Conservation (phyloP, 352 stramenopile genomes). For the Phytopythium cucurbitacearum region DNA sequence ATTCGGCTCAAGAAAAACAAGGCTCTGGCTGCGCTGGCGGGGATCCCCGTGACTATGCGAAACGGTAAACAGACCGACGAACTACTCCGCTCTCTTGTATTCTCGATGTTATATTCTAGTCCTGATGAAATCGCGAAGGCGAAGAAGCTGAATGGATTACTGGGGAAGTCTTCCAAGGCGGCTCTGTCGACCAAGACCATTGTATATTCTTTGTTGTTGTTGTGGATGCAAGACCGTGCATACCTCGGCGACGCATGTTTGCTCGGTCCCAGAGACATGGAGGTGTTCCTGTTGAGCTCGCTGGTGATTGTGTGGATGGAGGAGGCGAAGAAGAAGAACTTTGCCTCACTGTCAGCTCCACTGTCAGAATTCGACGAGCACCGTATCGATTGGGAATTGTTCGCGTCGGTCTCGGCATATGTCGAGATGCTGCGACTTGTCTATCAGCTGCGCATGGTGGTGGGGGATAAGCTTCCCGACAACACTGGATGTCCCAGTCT, state of each 20-base stretch:
- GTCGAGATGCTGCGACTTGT: constrained; percentile 54
- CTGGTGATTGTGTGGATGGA: constrained; percentile 36
- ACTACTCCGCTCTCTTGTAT: constrained; percentile 43
- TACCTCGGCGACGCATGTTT: constrained; percentile 24
- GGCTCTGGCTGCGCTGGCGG: constrained; percentile 30
- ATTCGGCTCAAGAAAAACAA: constrained; percentile 20
- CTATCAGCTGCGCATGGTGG: constrained; percentile 39
- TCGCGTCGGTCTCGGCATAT: constrained; percentile 37
- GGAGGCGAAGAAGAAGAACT: constrained; percentile 19
- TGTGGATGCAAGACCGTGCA: constrained; percentile 42
- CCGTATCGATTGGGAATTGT: constrained; percentile 45
- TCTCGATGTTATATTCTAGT: constrained; percentile 36
- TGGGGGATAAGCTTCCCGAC: constrained; percentile 37
- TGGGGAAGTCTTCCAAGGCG: constrained; percentile 36
- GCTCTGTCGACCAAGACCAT: constrained; percentile 37
- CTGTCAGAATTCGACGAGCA: constrained; percentile 24
- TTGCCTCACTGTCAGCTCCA: not conserved
- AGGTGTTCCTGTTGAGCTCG: constrained; percentile 56
- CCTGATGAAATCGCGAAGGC: constrained; percentile 20
- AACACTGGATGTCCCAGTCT: constrained; percentile 39
- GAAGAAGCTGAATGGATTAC: constrained; percentile 16
- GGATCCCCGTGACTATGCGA: constrained; percentile 20
- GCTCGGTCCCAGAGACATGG: constrained; percentile 33
- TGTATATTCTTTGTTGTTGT: constrained; percentile 46
- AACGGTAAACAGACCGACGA: constrained; percentile 26